Conservation (phyloP, 805 yeast species). For the Yarrowia hollandica region DNA sequence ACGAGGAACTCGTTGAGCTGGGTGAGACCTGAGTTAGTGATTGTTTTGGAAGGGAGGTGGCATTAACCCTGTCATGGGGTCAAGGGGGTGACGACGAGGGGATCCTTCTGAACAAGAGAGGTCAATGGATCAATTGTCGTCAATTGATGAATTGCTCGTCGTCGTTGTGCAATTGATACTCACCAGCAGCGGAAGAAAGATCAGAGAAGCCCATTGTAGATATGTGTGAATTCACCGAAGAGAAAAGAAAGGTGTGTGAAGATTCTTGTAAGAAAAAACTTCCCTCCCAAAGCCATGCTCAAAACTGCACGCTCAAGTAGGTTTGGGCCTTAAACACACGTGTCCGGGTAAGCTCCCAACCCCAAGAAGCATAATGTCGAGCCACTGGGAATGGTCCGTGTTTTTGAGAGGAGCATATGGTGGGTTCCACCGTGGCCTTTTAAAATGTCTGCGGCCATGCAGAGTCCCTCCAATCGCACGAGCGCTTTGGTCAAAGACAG, state of each 20-base stretch:
- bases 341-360: slow-evolving; percentile 29
- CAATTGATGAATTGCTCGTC: not conserved
- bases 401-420: not conserved
- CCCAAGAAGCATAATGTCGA: not conserved
- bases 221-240: slow-evolving; percentile 27
- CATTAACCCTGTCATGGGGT: not conserved
- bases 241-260: slow-evolving; percentile 15
- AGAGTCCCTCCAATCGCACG: not conserved
- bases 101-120: too few relatives aligned
- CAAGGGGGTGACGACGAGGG: too few relatives aligned
- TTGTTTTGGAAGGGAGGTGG: not conserved
- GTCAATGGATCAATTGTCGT: too few relatives aligned
- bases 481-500: slow-evolving; percentile 19
- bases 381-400: not conserved
- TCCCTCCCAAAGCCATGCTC: slow-evolving; percentile 24
- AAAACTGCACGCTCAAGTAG: slow-evolving; percentile 8
- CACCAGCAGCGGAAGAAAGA: slow-evolving; percentile 47
- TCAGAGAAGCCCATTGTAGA: slow-evolving; percentile 47
- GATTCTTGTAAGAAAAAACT: slow-evolving; percentile 28
- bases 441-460: not conserved
- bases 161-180: slow-evolving; percentile 28
- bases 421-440: slow-evolving; percentile 24
- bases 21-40: slow-evolving; percentile 48
- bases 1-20: slow-evolving; percentile 82
- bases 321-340: slow-evolving; percentile 13